Percentiles rank a stretch among this genome's conserved stretches.
phyloP scores from a whole-genome alignment of 768 basidiomycete species.

The Collybia mongolica region DNA sequence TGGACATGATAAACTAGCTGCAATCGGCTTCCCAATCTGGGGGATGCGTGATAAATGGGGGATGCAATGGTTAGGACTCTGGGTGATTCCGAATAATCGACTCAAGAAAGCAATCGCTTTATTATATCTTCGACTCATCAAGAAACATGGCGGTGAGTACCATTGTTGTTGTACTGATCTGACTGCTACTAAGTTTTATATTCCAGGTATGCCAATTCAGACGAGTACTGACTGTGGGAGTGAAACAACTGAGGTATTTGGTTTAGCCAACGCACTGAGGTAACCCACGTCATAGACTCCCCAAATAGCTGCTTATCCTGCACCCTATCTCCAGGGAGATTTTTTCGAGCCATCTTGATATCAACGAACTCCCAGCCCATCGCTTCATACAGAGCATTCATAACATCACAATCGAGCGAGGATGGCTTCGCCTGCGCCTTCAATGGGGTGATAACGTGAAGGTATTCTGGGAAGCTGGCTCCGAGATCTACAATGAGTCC shows the following conservation, averaged over 20 bases:
- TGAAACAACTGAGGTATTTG: conserved; percentile 25
- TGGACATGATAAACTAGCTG: not conserved
- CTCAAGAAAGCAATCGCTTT: not conserved
- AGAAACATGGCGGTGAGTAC: not conserved
- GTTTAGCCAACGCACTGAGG: conserved; percentile 24
- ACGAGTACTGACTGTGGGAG: conserved; percentile 29
- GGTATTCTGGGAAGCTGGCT: too few relatives aligned
- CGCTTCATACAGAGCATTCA: not conserved
- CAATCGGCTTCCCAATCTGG: conserved; percentile 13
- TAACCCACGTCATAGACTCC: conserved; percentile 5
- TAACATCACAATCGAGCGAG: conserved; percentile 2
- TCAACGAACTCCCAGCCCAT: not conserved
- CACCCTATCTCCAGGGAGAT: not conserved
- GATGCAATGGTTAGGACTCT: not conserved
- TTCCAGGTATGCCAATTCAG: conserved; percentile 27
- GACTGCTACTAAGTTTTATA: too few relatives aligned
- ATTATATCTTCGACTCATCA: too few relatives aligned
- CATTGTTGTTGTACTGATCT: too few relatives aligned
- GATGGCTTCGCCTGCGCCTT: too few relatives aligned
- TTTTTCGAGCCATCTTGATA: conserved; percentile 20
- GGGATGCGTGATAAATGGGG: not conserved
- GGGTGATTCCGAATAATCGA: not conserved
- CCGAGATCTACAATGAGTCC: conserved; percentile 9
- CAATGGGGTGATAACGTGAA: too few relatives aligned
- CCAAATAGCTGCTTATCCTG: conserved; percentile 23